Evolutionary conservation across 371 early-diverging fungal genomes (phyloP).

Genomic region (Mycotypha africana): DNA sequence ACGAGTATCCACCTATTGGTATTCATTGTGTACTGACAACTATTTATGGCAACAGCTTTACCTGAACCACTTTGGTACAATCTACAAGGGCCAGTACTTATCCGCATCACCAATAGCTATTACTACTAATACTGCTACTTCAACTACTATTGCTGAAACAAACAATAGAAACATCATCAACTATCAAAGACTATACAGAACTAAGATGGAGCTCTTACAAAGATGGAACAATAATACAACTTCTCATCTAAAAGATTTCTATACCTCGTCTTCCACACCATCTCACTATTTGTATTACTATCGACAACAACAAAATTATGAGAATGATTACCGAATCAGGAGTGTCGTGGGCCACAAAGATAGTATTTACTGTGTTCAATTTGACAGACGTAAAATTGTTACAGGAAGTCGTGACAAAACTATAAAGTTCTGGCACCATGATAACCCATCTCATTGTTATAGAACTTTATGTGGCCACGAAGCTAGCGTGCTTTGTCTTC

Average conservation of each 20-base stretch:
- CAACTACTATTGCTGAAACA: too few species aligned
- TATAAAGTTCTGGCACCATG: conserved; percentile 79
- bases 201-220: conserved; percentile 5
- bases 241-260: too few species aligned
- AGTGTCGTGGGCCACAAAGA: conserved; percentile 77
- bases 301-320: too few species aligned
- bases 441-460: conserved; percentile 31
- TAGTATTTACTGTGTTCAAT: conserved; percentile 93
- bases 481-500: conserved; percentile 87
- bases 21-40: conserved; percentile 9
- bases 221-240: too few species aligned
- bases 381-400: conserved; percentile 74
- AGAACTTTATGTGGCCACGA: conserved; percentile 80
- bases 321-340: too few species aligned
- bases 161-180: too few species aligned
- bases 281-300: too few species aligned
- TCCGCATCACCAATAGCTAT: too few species aligned
- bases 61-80: conserved; percentile 1
- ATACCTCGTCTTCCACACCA: too few species aligned
- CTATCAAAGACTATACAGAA: conserved; percentile 5
- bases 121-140: too few species aligned
- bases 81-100: too few species aligned
- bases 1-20: conserved; percentile 6
- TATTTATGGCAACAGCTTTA: conserved; percentile 11
- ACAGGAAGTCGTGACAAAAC: conserved; percentile 93